phyloP scores from a whole-genome alignment of 176 grass and related monocot species.

The Musa troglodytarum region DNA sequence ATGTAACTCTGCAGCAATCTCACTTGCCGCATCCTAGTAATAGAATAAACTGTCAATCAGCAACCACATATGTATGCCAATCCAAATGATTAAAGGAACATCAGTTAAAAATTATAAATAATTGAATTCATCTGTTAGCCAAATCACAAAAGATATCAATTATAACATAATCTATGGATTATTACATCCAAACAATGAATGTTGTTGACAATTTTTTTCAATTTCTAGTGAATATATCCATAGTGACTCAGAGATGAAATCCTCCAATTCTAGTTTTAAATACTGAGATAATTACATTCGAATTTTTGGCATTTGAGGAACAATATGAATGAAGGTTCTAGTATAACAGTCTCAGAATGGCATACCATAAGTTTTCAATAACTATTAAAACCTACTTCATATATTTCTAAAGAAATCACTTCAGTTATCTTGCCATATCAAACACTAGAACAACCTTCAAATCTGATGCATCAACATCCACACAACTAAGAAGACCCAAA shows the following conservation, averaged over 20 bases:
- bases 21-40: slow-evolving; percentile 72
- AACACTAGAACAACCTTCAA: background rate
- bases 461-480: too few relatives aligned
- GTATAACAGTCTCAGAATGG: background rate
- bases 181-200: background rate
- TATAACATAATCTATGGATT: background rate
- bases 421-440: background rate
- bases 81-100: background rate
- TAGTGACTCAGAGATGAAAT: background rate
- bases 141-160: background rate
- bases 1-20: slow-evolving; percentile 86
- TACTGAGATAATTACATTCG: background rate
- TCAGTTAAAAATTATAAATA: background rate
- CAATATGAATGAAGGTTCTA: background rate
- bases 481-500: too few relatives aligned
- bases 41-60: slow-evolving; percentile 1
- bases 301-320: background rate
- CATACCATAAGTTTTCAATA: background rate
- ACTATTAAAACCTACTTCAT: background rate
- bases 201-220: background rate
- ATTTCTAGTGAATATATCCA: background rate
- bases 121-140: background rate
- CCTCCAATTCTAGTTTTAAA: background rate
- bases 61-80: background rate
- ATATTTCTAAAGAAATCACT: background rate